Conservation (phyloP, 768 basidiomycete species). For the Amanita phalloides region DNA sequence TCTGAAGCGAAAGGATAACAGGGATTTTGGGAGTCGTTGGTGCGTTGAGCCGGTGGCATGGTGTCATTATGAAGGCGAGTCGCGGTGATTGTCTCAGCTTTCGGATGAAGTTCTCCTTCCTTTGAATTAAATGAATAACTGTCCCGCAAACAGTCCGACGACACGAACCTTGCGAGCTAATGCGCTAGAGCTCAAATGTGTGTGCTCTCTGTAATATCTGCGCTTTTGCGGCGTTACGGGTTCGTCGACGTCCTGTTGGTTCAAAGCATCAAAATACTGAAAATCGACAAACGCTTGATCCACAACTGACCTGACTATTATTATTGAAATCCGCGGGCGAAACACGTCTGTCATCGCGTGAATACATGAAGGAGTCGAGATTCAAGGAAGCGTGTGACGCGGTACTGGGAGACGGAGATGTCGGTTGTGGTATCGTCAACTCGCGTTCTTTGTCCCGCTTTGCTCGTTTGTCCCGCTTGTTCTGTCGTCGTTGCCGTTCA, state of each 20-base stretch:
- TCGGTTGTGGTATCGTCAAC: constrained; percentile 23
- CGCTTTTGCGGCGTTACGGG: constrained; percentile 50
- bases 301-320: constrained; percentile 31
- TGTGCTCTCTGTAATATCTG: constrained; percentile 53
- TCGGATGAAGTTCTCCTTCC: constrained; percentile 16
- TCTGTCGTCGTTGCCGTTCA: constrained; percentile 59
- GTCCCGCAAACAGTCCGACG: constrained; percentile 11
- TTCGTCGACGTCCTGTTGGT: constrained; percentile 11
- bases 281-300: constrained; percentile 10
- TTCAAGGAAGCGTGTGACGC: constrained; percentile 34
- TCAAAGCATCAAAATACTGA: constrained; percentile 2
- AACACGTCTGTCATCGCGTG: constrained; percentile 43
- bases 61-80: constrained; percentile 22
- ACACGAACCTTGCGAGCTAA: constrained; percentile 19
- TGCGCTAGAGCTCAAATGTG: constrained; percentile 20
- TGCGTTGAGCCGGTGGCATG: constrained; percentile 16
- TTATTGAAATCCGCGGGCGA: constrained; percentile 19
- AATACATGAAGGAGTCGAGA: constrained; percentile 38
- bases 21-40: constrained; percentile 23
- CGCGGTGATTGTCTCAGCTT: constrained; percentile 35
- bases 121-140: constrained; percentile 4
- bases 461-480: constrained; percentile 38
- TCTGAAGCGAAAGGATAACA: constrained; percentile 26
- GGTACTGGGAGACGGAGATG: constrained; percentile 43
- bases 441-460: constrained; percentile 40